Conservation (phyloP, 2,329 filamentous ascomycete genomes). For the Tolypocladium pustulatum region DNA sequence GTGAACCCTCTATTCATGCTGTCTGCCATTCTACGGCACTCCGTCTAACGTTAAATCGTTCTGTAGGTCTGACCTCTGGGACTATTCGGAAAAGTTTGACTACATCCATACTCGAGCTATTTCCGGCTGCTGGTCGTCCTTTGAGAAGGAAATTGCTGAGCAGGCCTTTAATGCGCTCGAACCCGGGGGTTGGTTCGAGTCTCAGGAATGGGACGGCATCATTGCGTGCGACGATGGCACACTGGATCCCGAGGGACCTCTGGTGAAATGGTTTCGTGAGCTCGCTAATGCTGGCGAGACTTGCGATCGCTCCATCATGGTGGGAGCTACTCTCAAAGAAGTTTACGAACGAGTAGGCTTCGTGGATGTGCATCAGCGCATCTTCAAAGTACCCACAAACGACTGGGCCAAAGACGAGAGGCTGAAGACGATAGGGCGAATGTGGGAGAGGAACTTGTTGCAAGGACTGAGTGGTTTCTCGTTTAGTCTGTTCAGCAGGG, state of each 20-base stretch:
- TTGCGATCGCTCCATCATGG: conserved; percentile 25
- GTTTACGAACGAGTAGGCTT: conserved; percentile 40
- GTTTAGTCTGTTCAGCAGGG: conserved; percentile 28
- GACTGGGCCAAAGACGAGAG: conserved; percentile 38
- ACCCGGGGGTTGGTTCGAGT: conserved; percentile 45
- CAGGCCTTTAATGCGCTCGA: conserved; percentile 37
- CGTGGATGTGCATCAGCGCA: conserved; percentile 39
- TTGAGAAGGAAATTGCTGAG: conserved; percentile 37
- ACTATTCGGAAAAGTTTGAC: conserved; percentile 42
- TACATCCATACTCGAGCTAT: conserved; percentile 43
- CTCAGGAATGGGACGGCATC: conserved; percentile 33
- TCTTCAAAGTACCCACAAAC: conserved; percentile 45
- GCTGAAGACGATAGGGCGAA: conserved; percentile 30
- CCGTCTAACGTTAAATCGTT: not conserved
- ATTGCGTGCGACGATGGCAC: conserved; percentile 35
- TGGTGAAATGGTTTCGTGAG: conserved; percentile 29
- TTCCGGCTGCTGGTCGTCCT: conserved; percentile 37
- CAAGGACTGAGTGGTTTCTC: conserved; percentile 35
- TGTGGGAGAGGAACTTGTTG: conserved; percentile 33
- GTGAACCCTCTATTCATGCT: not conserved
- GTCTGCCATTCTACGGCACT: too few species aligned
- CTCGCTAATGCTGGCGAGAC: conserved; percentile 25
- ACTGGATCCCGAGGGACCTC: conserved; percentile 23
- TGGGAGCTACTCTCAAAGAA: conserved; percentile 21
- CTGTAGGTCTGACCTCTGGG: conserved; percentile 35